Conservation (phyloP, 1,284 basidiomycete genomes). For the Mycena citricolor region DNA sequence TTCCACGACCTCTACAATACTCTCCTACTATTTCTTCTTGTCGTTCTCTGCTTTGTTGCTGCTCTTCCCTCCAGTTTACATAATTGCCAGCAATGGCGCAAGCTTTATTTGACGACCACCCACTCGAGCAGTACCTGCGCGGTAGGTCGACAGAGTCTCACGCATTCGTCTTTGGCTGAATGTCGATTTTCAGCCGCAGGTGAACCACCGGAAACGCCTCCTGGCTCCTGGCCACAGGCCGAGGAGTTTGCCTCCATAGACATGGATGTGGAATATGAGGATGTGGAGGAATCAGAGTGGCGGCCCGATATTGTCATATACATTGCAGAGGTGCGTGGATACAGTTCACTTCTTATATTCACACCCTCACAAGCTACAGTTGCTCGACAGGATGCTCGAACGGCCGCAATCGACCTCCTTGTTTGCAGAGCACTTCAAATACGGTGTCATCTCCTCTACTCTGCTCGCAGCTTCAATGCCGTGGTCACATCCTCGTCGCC, state of each 20-base stretch:
- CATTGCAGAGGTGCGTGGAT: slow-evolving; percentile 36
- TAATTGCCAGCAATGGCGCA: slow-evolving; percentile 58
- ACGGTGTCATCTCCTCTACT: slow-evolving; percentile 80
- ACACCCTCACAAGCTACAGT: slow-evolving; percentile 8
- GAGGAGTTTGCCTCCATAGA: slow-evolving; percentile 36
- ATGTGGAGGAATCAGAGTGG: slow-evolving; percentile 35
- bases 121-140: slow-evolving; percentile 70
- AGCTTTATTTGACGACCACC: slow-evolving; percentile 74
- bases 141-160: slow-evolving; percentile 45
- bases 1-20: neutral
- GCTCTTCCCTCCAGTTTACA: slow-evolving; percentile 5
- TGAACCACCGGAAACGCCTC: slow-evolving; percentile 40
- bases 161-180: slow-evolving; percentile 3
- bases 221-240: slow-evolving; percentile 37
- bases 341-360: neutral
- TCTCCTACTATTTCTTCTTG: slow-evolving; percentile 5
- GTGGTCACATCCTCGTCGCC: slow-evolving; percentile 32
- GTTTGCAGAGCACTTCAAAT: slow-evolving; percentile 80
- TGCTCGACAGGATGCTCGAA: slow-evolving; percentile 3
- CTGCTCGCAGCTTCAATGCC: slow-evolving; percentile 55
- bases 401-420: slow-evolving; percentile 34
- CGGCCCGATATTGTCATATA: slow-evolving; percentile 36
- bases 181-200: slow-evolving; percentile 35
- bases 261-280: slow-evolving; percentile 29
- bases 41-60: slow-evolving; percentile 16